Percentiles rank a stretch among this genome's conserved stretches.
phyloP scores from a whole-genome alignment of 805 yeast genomes.

The Cyberlindnera xylosilytica region DNA sequence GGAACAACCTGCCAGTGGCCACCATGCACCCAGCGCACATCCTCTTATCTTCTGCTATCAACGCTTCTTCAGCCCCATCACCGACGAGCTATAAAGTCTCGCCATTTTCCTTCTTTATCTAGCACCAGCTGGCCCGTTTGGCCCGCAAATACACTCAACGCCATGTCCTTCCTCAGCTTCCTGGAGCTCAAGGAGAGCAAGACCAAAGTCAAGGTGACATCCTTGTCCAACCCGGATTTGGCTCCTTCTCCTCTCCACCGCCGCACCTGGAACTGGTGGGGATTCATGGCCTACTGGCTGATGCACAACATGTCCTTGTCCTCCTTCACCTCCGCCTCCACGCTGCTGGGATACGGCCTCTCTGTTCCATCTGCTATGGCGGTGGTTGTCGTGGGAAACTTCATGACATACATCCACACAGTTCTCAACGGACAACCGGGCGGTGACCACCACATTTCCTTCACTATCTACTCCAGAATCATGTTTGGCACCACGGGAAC shows the following conservation, averaged over 20 bases:
- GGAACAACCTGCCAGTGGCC: too few relatives aligned
- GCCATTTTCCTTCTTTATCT: too few relatives aligned
- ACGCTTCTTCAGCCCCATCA: too few relatives aligned
- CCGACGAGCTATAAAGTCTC: too few relatives aligned
- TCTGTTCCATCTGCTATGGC: constrained; percentile 45
- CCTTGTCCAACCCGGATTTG: constrained; percentile 9
- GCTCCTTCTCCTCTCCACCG: constrained; percentile 20
- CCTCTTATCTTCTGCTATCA: too few relatives aligned
- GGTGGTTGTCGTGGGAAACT: constrained; percentile 41
- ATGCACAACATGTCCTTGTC: constrained; percentile 43
- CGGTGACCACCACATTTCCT: constrained; percentile 48
- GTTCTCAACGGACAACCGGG: constrained; percentile 50
- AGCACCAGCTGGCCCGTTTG: too few relatives aligned
- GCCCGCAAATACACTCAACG: too few relatives aligned
- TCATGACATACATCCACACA: constrained; percentile 41
- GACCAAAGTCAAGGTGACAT: constrained; percentile 7
- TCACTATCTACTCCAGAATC: constrained; percentile 42
- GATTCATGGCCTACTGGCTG: constrained; percentile 43
- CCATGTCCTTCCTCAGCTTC: neutral
- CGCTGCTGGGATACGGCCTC: constrained; percentile 43
- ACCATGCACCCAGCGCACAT: too few relatives aligned
- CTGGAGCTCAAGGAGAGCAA: constrained; percentile 8
- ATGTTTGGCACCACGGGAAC: constrained; percentile 47
- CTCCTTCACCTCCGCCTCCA: constrained; percentile 44
- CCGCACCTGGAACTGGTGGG: constrained; percentile 40